Percentiles rank a stretch among this genome's conserved stretches.
These are phyloP conservation scores for Suhomyces faveliae DNA, from an alignment of 805 yeast genomes.

Conservation along the genomic window DNA sequence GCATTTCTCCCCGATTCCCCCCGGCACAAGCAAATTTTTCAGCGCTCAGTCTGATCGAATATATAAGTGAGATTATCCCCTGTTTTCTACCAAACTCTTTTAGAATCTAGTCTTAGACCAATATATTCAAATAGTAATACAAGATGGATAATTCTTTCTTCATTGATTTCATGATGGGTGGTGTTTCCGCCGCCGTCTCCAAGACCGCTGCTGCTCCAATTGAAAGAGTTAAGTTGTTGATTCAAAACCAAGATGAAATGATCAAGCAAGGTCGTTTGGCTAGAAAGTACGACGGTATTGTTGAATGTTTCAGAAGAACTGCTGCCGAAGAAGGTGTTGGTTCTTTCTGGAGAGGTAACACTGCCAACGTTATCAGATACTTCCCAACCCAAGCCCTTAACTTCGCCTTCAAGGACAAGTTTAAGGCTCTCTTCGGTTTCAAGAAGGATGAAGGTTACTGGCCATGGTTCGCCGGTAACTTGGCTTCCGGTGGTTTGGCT, in stretches of 20 bases:
- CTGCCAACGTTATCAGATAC: constrained; percentile 97
- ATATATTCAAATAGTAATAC: constrained; percentile 8
- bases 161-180: constrained; percentile 84
- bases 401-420: constrained; percentile 98
- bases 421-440: constrained; percentile 94
- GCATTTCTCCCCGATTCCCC: constrained; percentile 11
- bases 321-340: constrained; percentile 88
- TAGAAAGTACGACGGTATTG: constrained; percentile 83
- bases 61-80: constrained; percentile 8
- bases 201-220: constrained; percentile 98
- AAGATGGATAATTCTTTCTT: constrained; percentile 31
- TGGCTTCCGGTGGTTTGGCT: constrained; percentile 98
- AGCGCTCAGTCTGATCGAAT: constrained; percentile 1
- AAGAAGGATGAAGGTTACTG: constrained; percentile 93
- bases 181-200: constrained; percentile 98
- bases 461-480: constrained; percentile 95
- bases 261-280: constrained; percentile 94
- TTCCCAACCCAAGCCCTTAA: constrained; percentile 99
- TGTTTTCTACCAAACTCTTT: constrained; percentile 1
- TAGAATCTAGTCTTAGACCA: constrained; percentile 6
- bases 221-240: constrained; percentile 93
- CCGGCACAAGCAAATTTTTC: constrained; percentile 10
- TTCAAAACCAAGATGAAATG: constrained; percentile 98
- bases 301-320: constrained; percentile 92
- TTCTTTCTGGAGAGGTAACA: constrained; percentile 99